Conservation (phyloP, 2,329 filamentous ascomycete species). For the Aspergillus sp. region DNA sequence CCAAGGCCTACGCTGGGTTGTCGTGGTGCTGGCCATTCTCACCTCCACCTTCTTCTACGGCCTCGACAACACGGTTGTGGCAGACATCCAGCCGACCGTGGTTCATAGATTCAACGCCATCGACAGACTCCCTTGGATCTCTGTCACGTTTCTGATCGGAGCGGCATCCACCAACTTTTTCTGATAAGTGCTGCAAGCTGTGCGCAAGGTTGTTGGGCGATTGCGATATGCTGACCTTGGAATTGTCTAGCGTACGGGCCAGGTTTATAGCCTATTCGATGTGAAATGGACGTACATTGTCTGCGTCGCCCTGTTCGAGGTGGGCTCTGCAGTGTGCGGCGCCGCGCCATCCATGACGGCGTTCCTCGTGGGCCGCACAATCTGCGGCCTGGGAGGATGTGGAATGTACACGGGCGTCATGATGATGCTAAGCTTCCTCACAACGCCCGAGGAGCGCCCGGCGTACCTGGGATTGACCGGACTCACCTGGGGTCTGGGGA, state of each 20-base stretch:
- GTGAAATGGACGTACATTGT: background rate
- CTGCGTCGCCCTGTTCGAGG: background rate
- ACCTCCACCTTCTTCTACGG: constrained; percentile 2
- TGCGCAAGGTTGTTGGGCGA: background rate
- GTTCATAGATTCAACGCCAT: constrained; percentile 9
- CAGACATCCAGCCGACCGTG: constrained; percentile 13
- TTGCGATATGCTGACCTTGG: background rate
- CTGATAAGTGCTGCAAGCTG: constrained; percentile 6
- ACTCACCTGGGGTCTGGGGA: background rate
- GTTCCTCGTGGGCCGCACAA: background rate
- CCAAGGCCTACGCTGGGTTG: background rate
- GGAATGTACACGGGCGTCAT: background rate
- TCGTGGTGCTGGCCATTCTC: constrained; percentile 7
- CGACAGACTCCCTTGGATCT: constrained; percentile 26
- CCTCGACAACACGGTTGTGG: constrained; percentile 11
- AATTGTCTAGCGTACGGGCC: background rate
- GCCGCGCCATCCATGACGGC: background rate
- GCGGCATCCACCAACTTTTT: constrained; percentile 7
- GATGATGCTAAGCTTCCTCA: background rate
- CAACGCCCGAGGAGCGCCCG: background rate
- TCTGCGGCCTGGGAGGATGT: background rate
- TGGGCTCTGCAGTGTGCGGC: background rate
- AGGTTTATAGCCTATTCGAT: background rate
- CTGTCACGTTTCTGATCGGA: constrained; percentile 27
- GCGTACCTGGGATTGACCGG: background rate